Base-by-base conservation (phyloP, 148 eudicot species). In the Rheum nobile region DNA sequence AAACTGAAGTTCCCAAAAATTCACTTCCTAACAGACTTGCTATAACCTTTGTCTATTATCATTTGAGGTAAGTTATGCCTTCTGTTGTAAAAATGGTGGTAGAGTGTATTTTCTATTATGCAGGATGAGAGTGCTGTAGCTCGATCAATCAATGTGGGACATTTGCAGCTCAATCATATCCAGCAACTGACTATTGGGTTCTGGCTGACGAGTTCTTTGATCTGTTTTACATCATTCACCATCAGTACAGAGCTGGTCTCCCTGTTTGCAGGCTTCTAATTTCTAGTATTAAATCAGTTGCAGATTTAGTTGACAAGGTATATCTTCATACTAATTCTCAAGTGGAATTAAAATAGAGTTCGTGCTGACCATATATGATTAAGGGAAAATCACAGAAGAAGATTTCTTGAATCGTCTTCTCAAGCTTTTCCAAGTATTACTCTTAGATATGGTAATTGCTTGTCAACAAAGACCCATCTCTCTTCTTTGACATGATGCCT, bases 401-500 rank as follows among this genome's bases (percentile, higher is more conserved):
- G 0, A 22, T 7, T 48, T n/a, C 54, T 48, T 48, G 54, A 48
- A 48, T 48, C 21, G 14, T 7, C 21, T 48, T 47, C 54, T 47
- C 54, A 47, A 47, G n/a, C 54, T 47, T 47, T 17, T 52, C n/a
- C 28, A 1, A n/a, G 12, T 21, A 21, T 7, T n/a, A 6, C 11
- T 22, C 52, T 46, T 46, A 2, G 61, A 29, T 54, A 54, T 54
- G 61, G 12, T 29, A 35, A 28, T 61, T 61, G 13, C 8, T 61
- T 61, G 37, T 12, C 3, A 65, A 78, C 80, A 74, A 74, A 55
- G 5, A 42, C 17, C 39, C 46, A 71, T 75, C 44, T 72, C n/a
- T 71, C 29, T 26, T 61, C 17, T 71, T 34, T 71, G 69, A 59
- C 54, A 83, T 75, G 77, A 75, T 65, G 78, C 37, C 74, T 1